A percentile compares a stretch with the other conserved stretches of the same genome.
phyloP scores from a whole-genome alignment of 345 rosid genomes.

The Kernera saxatilis region DNA sequence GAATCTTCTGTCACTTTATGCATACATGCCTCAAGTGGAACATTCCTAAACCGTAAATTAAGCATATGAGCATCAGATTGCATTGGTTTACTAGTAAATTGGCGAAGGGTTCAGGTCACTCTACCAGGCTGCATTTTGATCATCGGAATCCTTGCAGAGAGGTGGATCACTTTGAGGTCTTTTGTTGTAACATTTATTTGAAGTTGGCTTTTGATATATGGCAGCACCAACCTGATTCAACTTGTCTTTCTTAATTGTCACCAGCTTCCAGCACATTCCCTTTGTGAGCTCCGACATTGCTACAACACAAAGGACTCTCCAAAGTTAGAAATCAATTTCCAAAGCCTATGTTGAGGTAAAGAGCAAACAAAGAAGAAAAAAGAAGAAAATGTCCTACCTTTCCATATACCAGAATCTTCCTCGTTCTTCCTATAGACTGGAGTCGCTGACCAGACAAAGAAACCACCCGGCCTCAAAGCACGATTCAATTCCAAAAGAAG shows the following conservation, averaged over 20 bases:
- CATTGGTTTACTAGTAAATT: neutral
- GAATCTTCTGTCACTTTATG: conserved; percentile 55
- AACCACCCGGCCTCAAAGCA: conserved; percentile 85
- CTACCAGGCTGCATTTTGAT: conserved; percentile 74
- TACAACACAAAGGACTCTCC: conserved; percentile 29
- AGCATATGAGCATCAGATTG: neutral
- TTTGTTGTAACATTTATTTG: conserved; percentile 53
- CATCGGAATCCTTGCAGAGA: conserved; percentile 62
- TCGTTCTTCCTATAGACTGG: conserved; percentile 75
- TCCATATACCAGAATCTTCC: conserved; percentile 85
- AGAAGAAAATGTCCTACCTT: conserved; percentile 40
- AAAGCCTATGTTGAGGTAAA: neutral
- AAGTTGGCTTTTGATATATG: conserved; percentile 61
- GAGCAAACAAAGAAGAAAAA: neutral
- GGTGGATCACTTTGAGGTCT: conserved; percentile 54
- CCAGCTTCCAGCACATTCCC: conserved; percentile 72
- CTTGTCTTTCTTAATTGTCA: conserved; percentile 48
- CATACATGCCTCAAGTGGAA: conserved; percentile 76
- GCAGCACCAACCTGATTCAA: conserved; percentile 60
- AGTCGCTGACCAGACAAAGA: conserved; percentile 96
- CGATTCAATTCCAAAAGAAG: conserved; percentile 93
- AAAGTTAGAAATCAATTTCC: conserved; percentile 11
- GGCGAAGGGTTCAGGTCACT: neutral
- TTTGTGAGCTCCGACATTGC: conserved; percentile 65
- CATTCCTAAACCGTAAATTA: conserved; percentile 46